Evolutionary conservation across 148 eudicot genomes (phyloP).

Genomic region (Chenopodium suecicum): DNA sequence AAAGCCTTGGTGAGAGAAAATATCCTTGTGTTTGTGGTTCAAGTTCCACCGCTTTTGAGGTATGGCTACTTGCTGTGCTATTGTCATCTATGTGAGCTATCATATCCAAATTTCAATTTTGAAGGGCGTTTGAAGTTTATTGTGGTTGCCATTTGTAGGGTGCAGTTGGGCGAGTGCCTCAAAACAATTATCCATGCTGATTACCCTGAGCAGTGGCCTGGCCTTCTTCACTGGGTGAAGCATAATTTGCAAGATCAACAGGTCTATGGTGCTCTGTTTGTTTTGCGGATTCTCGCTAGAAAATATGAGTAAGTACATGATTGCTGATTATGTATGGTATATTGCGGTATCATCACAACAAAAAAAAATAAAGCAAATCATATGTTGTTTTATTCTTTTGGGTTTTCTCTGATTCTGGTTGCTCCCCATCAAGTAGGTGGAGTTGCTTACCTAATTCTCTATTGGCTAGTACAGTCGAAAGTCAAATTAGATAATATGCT

Average conservation of each 20-base stretch:
- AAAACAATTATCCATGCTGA: slow-evolving; percentile 92
- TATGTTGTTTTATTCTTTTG: too few relatives aligned
- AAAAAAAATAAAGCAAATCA: too few relatives aligned
- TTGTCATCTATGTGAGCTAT: background rate
- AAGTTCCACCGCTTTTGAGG: slow-evolving; percentile 84
- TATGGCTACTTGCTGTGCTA: slow-evolving; percentile 18
- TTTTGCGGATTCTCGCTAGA: slow-evolving; percentile 87
- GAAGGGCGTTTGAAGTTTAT: background rate
- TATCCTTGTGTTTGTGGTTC: slow-evolving; percentile 73
- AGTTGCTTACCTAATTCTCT: background rate
- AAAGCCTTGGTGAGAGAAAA: slow-evolving; percentile 84
- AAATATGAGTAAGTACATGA: slow-evolving; percentile 82
- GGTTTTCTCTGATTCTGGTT: too few relatives aligned
- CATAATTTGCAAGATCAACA: slow-evolving; percentile 90
- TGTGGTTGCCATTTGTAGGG: slow-evolving; percentile 40
- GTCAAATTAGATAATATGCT: background rate
- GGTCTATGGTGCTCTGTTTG: slow-evolving; percentile 94
- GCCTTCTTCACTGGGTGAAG: slow-evolving; percentile 93
- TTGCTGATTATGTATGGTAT: background rate
- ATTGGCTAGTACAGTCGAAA: background rate
- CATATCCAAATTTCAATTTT: background rate
- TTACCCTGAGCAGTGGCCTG: slow-evolving; percentile 99
- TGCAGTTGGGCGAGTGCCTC: slow-evolving; percentile 94
- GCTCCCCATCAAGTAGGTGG: background rate
- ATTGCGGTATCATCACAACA: background rate